Evolutionary conservation across 2,329 filamentous ascomycete genomes (phyloP), one percentile per base, ranked within the genome.

Genomic region (Exophiala mesophila): DNA sequence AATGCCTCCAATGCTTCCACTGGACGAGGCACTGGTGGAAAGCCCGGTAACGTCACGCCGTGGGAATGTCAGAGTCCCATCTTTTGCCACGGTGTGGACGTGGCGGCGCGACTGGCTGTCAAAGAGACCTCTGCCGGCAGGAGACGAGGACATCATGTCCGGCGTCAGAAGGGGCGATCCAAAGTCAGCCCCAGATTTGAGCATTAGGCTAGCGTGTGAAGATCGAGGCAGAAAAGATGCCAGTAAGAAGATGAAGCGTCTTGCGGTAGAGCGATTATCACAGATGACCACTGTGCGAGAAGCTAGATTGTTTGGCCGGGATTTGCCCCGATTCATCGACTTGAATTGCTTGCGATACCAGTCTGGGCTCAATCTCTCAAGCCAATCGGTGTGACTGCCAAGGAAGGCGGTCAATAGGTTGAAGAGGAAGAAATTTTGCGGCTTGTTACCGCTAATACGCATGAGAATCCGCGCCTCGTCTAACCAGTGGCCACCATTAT

Each of bases 361-460:
- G 39, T 72, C 72, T 2, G 75, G 74, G 1, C 72, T 74, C 15
- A 78, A 58, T 3, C 66, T 58, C 44, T 71, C 73, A 8, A 80
- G 67, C 76, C 76, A 80, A 52, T 78, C 74, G 1, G 74, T 78
- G 51, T 80, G 76, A 30, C 72, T 77, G 0, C 75, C 76, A 39
- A 80, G 61, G 43, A 79, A 79, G 1, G 75, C 75, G 2, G 76
- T 80, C 20, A 80, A 62, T 9, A 78, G 62, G 17, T 74, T 77
- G 54, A 74, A 69, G 50, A 79, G 74, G 58, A 79, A 79, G 54
- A 77, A 76, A 38, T 75, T 76, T 48, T 77, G 71, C 44, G 78
- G 74, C 56, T 72, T 72, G 37, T 70, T 66, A 21, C 73, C 74
- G 30, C 75, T 68, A 51, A 68, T 71, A 33, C 70, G 68, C n/a